phyloP scores from a whole-genome alignment of 192 early-diverging fungal species.

The Coemansia guatemalensis region DNA sequence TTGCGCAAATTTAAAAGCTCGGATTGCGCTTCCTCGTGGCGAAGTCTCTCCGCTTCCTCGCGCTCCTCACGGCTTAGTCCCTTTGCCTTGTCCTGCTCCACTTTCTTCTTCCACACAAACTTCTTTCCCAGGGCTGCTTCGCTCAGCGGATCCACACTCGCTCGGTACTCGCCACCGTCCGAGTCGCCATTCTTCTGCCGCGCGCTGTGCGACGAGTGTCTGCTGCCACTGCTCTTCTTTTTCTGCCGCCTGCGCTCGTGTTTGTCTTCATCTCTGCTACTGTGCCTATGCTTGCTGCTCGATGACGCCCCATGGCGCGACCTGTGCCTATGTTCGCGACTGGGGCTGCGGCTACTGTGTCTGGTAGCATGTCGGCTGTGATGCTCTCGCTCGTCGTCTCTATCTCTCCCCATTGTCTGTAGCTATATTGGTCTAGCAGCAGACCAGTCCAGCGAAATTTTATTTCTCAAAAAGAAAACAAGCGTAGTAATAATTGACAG shows the following conservation, averaged over 20 bases:
- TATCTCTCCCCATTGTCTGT: neutral
- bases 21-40: conserved; percentile 62
- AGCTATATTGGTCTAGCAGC: neutral
- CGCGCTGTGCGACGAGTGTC: conserved; percentile 3
- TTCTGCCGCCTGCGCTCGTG: neutral
- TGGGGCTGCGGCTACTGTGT: too few relatives aligned
- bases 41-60: conserved; percentile 54
- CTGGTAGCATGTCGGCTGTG: too few relatives aligned
- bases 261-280: conserved; percentile 4
- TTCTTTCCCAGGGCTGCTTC: conserved; percentile 78
- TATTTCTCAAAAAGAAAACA: too few relatives aligned
- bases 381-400: too few relatives aligned
- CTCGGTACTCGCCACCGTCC: conserved; percentile 55
- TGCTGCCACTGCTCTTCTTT: conserved; percentile 9
- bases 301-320: neutral
- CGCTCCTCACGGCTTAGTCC: conserved; percentile 62
- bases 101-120: conserved; percentile 95
- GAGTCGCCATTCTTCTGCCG: neutral
- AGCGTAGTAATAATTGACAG: too few relatives aligned
- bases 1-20: conserved; percentile 85
- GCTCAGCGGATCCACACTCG: conserved; percentile 77
- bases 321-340: too few relatives aligned
- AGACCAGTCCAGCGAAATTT: too few relatives aligned
- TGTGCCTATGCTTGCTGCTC: conserved; percentile 2
- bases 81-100: conserved; percentile 74